A percentile compares a stretch with the other conserved stretches of the same genome.
Conservation (phyloP, 202 grass and related monocot species). For the Setaria italica region DNA sequence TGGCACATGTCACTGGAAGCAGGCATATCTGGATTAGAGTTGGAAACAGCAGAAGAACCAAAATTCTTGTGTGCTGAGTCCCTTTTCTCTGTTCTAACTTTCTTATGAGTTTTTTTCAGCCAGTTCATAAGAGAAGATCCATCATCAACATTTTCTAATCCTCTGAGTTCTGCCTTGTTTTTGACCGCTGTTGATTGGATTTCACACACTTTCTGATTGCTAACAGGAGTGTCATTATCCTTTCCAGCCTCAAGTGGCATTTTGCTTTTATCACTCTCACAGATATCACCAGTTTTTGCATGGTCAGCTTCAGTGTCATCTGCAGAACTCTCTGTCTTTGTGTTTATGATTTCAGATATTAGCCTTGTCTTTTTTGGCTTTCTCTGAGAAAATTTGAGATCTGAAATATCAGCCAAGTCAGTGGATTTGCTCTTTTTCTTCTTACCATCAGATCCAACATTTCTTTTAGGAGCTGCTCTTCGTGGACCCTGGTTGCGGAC, state of each 20-base stretch:
- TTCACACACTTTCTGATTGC: slow-evolving; percentile 40
- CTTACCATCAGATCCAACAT: slow-evolving; percentile 32
- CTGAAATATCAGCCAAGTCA: slow-evolving; percentile 30
- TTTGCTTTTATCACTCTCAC: slow-evolving; percentile 42
- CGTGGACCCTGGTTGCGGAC: slow-evolving; percentile 38
- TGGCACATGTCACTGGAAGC: slow-evolving; percentile 32
- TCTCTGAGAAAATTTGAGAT: slow-evolving; percentile 51
- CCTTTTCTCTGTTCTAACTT: slow-evolving; percentile 49
- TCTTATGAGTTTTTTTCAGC: slow-evolving; percentile 61
- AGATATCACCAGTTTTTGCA: slow-evolving; percentile 42
- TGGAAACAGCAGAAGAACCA: slow-evolving; percentile 49
- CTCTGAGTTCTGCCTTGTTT: slow-evolving; percentile 57
- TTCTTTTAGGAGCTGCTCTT: slow-evolving; percentile 49
- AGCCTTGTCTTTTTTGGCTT: slow-evolving; percentile 63
- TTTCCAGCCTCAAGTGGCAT: slow-evolving; percentile 30
- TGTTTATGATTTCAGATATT: slow-evolving; percentile 69
- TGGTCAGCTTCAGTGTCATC: slow-evolving; percentile 39
- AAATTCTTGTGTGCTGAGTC: slow-evolving; percentile 43
- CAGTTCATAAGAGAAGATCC: slow-evolving; percentile 60
- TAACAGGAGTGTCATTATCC: slow-evolving; percentile 37
- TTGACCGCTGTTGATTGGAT: slow-evolving; percentile 37
- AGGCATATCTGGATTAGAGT: slow-evolving; percentile 29
- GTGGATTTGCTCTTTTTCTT: slow-evolving; percentile 41
- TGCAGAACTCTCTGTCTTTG: slow-evolving; percentile 21
- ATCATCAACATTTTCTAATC: slow-evolving; percentile 52